Conservation (phyloP, 768 basidiomycete genomes). For the Russula earlei region DNA sequence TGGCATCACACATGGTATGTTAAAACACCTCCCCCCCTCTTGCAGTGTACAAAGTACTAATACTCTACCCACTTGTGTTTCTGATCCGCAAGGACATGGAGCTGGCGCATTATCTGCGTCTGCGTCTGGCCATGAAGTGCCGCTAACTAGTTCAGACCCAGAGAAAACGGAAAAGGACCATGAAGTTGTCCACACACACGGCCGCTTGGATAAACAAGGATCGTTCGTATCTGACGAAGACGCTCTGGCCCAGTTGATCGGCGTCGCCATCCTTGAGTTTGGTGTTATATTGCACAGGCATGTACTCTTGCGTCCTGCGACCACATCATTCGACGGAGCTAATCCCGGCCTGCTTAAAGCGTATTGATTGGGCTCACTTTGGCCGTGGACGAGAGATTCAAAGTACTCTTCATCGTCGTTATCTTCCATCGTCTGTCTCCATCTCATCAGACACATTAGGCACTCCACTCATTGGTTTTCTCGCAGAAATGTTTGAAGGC, state of each 20-base stretch:
- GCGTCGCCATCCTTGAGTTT: conserved; percentile 88
- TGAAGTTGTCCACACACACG: conserved; percentile 23
- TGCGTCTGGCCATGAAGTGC: conserved; percentile 60
- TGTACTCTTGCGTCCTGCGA: not conserved
- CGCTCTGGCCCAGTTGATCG: conserved; percentile 62
- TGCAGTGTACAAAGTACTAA: not conserved
- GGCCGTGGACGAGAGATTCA: conserved; percentile 79
- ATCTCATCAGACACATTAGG: not conserved
- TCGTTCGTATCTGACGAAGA: conserved; percentile 27
- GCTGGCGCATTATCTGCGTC: conserved; percentile 50
- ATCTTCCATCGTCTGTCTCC: conserved; percentile 77
- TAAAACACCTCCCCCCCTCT: not conserved
- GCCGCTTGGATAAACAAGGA: conserved; percentile 16
- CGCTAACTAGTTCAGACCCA: not conserved
- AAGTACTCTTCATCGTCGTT: conserved; percentile 78
- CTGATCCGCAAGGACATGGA: conserved; percentile 58
- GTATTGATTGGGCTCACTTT: conserved; percentile 84
- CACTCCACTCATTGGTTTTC: not conserved
- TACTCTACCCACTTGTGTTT: not conserved
- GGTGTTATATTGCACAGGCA: conserved; percentile 83
- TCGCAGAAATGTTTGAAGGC: conserved; percentile 84
- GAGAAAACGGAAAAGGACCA: conserved; percentile 1
- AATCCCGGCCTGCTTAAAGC: conserved; percentile 29
- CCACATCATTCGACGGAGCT: not conserved
- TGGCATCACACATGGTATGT: conserved; percentile 53